Percentiles rank a stretch among this genome's conserved stretches.
These are phyloP conservation scores for Saccharomyces paradoxus DNA, from an alignment of 805 yeast genomes.

Conservation along the genomic window DNA sequence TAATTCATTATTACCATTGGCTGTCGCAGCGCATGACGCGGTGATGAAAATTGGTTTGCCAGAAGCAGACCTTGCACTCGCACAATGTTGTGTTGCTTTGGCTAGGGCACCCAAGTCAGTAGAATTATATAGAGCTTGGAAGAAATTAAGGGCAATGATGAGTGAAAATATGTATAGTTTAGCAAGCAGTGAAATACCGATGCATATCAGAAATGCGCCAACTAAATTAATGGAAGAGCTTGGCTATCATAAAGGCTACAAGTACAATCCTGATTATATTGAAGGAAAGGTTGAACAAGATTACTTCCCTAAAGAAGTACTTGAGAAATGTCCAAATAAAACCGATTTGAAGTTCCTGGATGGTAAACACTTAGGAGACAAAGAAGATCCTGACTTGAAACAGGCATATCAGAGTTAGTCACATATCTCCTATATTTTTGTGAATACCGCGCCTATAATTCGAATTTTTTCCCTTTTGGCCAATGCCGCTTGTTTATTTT, in stretches of 20 bases:
- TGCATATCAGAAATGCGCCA: conserved; percentile 91
- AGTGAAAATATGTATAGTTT: conserved; percentile 41
- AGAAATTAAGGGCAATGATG: conserved; percentile 51
- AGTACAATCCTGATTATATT: conserved; percentile 75
- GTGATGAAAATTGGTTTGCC: conserved; percentile 90
- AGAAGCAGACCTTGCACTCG: conserved; percentile 81
- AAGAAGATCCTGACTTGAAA: conserved; percentile 36
- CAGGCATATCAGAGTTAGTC: not conserved
- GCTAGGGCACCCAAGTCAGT: conserved; percentile 83
- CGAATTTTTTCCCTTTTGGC: not conserved
- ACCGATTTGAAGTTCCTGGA: conserved; percentile 40
- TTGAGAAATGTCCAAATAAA: conserved; percentile 16
- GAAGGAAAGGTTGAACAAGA: conserved; percentile 69
- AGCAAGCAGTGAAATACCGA: conserved; percentile 50
- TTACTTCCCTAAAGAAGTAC: conserved; percentile 60
- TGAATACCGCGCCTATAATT: not conserved
- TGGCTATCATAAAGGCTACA: conserved; percentile 78
- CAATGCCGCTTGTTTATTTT: not conserved
- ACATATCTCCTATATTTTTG: not conserved
- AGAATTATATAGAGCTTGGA: conserved; percentile 74
- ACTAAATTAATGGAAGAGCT: conserved; percentile 81
- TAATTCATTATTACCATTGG: conserved; percentile 76
- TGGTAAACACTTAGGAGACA: conserved; percentile 48
- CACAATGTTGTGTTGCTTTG: conserved; percentile 86
- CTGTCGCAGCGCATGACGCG: conserved; percentile 77